These are phyloP conservation scores for Petunia secreta DNA, from an alignment of 257 asterid genomes.

Conservation along the genomic window DNA sequence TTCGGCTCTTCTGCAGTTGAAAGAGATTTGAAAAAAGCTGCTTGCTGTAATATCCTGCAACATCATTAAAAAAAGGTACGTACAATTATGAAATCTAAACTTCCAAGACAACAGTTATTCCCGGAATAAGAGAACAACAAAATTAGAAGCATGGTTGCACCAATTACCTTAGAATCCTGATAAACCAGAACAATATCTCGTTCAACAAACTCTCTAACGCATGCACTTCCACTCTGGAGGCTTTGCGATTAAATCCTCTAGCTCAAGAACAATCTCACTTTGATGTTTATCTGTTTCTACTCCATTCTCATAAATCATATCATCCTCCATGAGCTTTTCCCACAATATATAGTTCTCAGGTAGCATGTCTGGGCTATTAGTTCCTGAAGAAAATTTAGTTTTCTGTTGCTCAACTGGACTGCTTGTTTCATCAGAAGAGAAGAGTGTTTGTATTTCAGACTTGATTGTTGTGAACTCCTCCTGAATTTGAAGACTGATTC, in stretches of 20 bases:
- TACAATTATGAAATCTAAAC: background rate
- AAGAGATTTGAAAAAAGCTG: background rate
- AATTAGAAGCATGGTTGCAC: background rate
- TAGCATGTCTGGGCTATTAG: slow-evolving; percentile 30
- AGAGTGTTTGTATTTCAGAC: slow-evolving; percentile 48
- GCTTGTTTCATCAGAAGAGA: slow-evolving; percentile 50
- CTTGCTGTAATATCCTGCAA: background rate
- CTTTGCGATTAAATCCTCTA: slow-evolving; percentile 45
- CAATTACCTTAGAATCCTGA: background rate
- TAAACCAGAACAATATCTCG: slow-evolving; percentile 21
- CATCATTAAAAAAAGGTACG: background rate
- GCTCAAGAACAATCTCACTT: slow-evolving; percentile 45
- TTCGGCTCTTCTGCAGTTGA: background rate
- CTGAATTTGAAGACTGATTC: slow-evolving; percentile 27
- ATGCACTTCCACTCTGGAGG: slow-evolving; percentile 36
- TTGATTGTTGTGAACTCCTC: slow-evolving; percentile 47
- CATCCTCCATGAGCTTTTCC: slow-evolving; percentile 94
- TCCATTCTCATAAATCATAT: slow-evolving; percentile 72
- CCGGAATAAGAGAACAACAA: background rate
- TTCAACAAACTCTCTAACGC: slow-evolving; percentile 1
- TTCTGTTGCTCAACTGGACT: slow-evolving; percentile 42
- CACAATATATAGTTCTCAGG: slow-evolving; percentile 77
- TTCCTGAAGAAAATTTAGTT: slow-evolving; percentile 34
- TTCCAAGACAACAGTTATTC: background rate
- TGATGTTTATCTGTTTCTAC: slow-evolving; percentile 36